These are phyloP conservation scores for Colletotrichum sp. DNA, from an alignment of 2,329 filamentous ascomycete genomes.

Conservation along the genomic window DNA sequence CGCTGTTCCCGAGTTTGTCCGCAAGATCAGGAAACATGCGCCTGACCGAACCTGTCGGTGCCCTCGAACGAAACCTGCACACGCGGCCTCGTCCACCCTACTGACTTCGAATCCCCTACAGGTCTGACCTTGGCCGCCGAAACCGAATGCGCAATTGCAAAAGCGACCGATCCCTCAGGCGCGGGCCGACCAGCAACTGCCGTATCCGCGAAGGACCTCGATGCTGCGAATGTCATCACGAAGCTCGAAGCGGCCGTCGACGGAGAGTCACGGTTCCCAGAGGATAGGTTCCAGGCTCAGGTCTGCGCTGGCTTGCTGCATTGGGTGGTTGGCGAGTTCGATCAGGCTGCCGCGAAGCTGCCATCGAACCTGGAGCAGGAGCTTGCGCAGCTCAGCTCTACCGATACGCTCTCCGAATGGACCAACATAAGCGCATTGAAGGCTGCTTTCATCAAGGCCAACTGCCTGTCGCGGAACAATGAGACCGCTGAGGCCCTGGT, in stretches of 20 bases:
- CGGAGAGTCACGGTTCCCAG: slow-evolving; percentile 54
- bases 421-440: slow-evolving; percentile 83
- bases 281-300: slow-evolving; percentile 77
- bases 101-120: slow-evolving; percentile 35
- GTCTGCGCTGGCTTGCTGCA: slow-evolving; percentile 87
- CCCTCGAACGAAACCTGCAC: slow-evolving; percentile 1
- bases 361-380: slow-evolving; percentile 67
- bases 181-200: slow-evolving; percentile 46
- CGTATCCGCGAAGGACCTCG: slow-evolving; percentile 46
- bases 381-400: slow-evolving; percentile 55
- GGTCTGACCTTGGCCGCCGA: slow-evolving; percentile 74
- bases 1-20: slow-evolving; percentile 83
- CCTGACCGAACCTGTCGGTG: slow-evolving; percentile 80
- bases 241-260: slow-evolving; percentile 63
- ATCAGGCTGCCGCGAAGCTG: slow-evolving; percentile 62
- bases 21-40: slow-evolving; percentile 95
- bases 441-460: slow-evolving; percentile 78
- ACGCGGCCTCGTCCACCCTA: slow-evolving; percentile 15
- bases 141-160: slow-evolving; percentile 69
- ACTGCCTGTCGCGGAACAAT: slow-evolving; percentile 56
- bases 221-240: slow-evolving; percentile 49
- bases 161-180: slow-evolving; percentile 50
- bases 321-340: slow-evolving; percentile 76
- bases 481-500: slow-evolving; percentile 64
- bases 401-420: slow-evolving; percentile 71